phyloP scores from a whole-genome alignment of 2,329 filamentous ascomycete species.

The Paracamarosporium sp. region DNA sequence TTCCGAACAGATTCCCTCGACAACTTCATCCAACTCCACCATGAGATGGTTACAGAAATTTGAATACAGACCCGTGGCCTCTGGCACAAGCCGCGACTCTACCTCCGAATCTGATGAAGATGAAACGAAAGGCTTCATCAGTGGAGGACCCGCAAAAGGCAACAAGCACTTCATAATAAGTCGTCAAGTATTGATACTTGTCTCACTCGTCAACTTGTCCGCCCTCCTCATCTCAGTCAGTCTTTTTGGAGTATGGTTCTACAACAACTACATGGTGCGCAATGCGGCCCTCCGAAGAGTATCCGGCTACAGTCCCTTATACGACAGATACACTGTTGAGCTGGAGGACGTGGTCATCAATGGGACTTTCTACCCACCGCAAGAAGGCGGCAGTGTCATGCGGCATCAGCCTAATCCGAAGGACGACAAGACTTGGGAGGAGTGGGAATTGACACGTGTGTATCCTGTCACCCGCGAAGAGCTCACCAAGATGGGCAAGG shows the following conservation, averaged over 20 bases:
- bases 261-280: neutral
- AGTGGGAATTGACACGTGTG: constrained; percentile 9
- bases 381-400: constrained; percentile 1
- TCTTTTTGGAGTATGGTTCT: constrained; percentile 4
- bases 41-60: constrained; percentile 3
- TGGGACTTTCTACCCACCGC: constrained; percentile 9
- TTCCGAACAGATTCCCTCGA: neutral
- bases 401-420: constrained; percentile 3
- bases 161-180: neutral
- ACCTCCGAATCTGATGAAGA: constrained; percentile 2
- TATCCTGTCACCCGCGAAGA: constrained; percentile 9
- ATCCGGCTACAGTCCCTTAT: constrained; percentile 13
- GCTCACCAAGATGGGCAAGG: constrained; percentile 8
- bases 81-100: neutral
- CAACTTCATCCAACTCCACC: neutral
- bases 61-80: constrained; percentile 6
- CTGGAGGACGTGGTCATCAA: constrained; percentile 11
- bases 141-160: neutral
- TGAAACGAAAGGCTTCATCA: constrained; percentile 9
- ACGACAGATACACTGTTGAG: constrained; percentile 10
- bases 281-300: constrained; percentile 12
- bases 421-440: constrained; percentile 9
- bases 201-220: neutral
- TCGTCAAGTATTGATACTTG: neutral
- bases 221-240: neutral